phyloP scores from a whole-genome alignment of 768 basidiomycete species.

The Candolleomyces eurysporus region DNA sequence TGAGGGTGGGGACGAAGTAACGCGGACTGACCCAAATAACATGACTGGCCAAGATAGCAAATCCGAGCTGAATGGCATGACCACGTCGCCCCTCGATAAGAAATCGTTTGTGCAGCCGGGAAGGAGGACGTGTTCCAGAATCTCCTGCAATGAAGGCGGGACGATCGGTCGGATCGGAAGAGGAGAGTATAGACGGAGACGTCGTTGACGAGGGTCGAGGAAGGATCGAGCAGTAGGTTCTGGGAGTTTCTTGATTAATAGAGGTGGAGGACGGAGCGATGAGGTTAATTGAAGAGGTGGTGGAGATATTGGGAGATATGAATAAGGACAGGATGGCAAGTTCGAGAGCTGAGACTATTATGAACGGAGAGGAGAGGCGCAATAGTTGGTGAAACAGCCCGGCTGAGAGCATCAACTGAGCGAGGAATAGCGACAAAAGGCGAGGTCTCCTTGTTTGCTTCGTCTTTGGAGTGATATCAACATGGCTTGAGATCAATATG shows the following conservation, averaged over 20 bases:
- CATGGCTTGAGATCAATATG: no score
- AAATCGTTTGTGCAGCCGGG: neutral
- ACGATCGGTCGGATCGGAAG: slow-evolving; percentile 7
- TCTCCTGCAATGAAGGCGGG: slow-evolving; percentile 19
- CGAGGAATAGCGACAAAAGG: no score
- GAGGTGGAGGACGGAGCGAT: no score
- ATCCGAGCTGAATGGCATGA: slow-evolving; percentile 14
- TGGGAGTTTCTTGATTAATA: slow-evolving; percentile 1
- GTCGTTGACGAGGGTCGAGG: slow-evolving; percentile 13
- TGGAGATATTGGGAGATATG: no score
- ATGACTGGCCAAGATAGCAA: slow-evolving; percentile 14
- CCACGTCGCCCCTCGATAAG: slow-evolving; percentile 9
- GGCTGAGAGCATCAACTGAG: no score
- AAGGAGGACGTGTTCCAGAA: slow-evolving; percentile 10
- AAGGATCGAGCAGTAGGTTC: slow-evolving; percentile 17
- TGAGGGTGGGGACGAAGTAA: neutral
- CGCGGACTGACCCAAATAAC: slow-evolving; percentile 11
- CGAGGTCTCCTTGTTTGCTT: no score
- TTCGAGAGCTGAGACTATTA: no score
- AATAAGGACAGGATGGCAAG: no score
- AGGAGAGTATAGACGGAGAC: slow-evolving; percentile 23
- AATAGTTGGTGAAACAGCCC: no score
- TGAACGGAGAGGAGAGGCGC: no score
- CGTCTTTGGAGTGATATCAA: no score
- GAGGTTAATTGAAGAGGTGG: no score